Percentiles rank a stretch among this genome's conserved stretches.
Conservation (phyloP, 805 yeast genomes). For the Metschnikowia drakensbergensis region DNA sequence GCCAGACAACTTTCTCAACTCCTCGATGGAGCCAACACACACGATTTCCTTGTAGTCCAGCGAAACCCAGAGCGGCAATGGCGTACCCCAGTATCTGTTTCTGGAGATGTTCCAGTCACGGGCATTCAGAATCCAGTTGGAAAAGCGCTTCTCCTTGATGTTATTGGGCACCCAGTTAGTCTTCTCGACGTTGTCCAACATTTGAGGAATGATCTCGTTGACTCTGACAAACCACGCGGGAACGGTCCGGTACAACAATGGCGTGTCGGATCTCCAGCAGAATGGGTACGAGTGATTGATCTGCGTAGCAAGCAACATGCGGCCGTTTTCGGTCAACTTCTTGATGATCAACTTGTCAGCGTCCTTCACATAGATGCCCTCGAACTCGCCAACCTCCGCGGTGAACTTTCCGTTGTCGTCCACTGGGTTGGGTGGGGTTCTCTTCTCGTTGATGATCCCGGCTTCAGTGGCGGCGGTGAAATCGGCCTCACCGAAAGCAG, state of each 20-base stretch:
- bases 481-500: conserved; percentile 99
- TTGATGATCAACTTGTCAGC: conserved; percentile 92
- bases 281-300: conserved; percentile 95
- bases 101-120: conserved; percentile 99
- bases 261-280: conserved; percentile 99
- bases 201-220: conserved; percentile 79
- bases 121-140: conserved; percentile 98
- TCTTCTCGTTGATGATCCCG: conserved; percentile 68
- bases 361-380: conserved; percentile 87
- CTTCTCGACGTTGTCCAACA: conserved; percentile 77
- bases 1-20: conserved; percentile 83
- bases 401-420: conserved; percentile 92
- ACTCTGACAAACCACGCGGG: conserved; percentile 99
- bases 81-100: conserved; percentile 99
- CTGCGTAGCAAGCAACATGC: conserved; percentile 72
- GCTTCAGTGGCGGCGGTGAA: conserved; percentile 71
- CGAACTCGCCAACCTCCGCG: conserved; percentile 64
- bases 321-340: conserved; percentile 71
- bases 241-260: conserved; percentile 90
- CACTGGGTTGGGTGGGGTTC: conserved; percentile 86
- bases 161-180: conserved; percentile 93
- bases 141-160: conserved; percentile 91
- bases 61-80: conserved; percentile 95
- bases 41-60: conserved; percentile 91
- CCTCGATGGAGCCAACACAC: conserved; percentile 87